Evolutionary conservation across 805 yeast genomes (phyloP).

Genomic region (Yamadazyma tumulicola): DNA sequence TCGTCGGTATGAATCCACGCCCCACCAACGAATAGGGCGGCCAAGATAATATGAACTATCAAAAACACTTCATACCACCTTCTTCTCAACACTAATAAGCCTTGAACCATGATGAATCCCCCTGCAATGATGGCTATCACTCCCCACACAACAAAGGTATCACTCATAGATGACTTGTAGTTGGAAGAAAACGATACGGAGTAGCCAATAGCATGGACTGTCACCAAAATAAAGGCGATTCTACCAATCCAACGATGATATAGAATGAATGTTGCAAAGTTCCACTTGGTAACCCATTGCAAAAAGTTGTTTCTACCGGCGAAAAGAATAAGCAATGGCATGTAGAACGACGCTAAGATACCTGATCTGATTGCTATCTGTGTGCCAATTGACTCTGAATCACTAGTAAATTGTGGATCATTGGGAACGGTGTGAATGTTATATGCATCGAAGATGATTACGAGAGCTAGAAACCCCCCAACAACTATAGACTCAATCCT

Average conservation of each 20-base stretch:
- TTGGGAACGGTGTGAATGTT: conserved; percentile 15
- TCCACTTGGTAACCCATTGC: conserved; percentile 59
- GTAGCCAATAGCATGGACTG: conserved; percentile 31
- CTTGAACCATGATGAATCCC: conserved; percentile 27
- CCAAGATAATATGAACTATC: conserved; percentile 32
- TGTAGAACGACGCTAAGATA: conserved; percentile 40
- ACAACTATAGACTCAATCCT: conserved; percentile 33
- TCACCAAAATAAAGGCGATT: conserved; percentile 22
- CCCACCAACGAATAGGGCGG: conserved; percentile 42
- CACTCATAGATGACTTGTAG: conserved; percentile 14
- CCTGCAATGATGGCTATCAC: conserved; percentile 35
- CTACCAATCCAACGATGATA: conserved; percentile 47
- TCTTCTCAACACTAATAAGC: conserved; percentile 31
- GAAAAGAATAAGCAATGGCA: conserved; percentile 53
- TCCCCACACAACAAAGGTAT: conserved; percentile 30
- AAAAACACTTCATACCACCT: conserved; percentile 36
- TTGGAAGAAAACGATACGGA: conserved; percentile 14
- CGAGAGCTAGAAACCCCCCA: conserved; percentile 17
- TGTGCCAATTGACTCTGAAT: conserved; percentile 19
- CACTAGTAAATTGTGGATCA: conserved; percentile 25
- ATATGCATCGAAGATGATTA: conserved; percentile 15
- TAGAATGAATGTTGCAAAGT: conserved; percentile 37
- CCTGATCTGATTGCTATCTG: conserved; percentile 53
- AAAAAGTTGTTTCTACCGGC: conserved; percentile 63
- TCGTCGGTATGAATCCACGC: conserved; percentile 39